Base-by-base conservation (phyloP, 352 stramenopile species). In the Phytopythium chamaehyphon region DNA sequence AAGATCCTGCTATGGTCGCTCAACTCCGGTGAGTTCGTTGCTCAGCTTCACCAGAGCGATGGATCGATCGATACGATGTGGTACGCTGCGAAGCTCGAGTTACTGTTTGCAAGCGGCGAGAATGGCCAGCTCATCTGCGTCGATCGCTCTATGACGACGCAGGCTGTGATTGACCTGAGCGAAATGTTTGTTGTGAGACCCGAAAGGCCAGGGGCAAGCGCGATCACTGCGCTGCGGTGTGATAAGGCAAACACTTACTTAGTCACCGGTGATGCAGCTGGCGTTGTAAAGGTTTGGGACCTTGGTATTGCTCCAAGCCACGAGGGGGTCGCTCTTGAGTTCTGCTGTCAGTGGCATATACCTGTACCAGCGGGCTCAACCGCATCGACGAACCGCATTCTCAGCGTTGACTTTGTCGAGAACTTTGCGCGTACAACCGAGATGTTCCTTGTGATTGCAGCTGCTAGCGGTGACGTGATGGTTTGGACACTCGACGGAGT, bases 1-100 rank as follows among this genome's bases (percentile, higher is more conserved):
- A 53, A 83, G 24, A 84, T 91, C 28, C 26, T 91, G 51, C 51
- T 91, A 12, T 91, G 81, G 81, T 88, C 78, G 23, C 66, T 91
- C 54, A 91, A 91, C 54, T 89, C 81, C 7, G 76, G 81, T 18
- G 78, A 91, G 33, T 65, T 84, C 23, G 67, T 91, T 6, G 62
- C 73, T 3, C 71, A 78, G 16, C 57, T 87, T 7, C 73, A 89
- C 51, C 75, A 89, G 42, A 84, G 72, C 40, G 33, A 55, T 1
- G 77, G 77, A 0, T 75, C 76, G 0, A 91, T 91, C 46, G 80
- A 91, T 28, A 52, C 73, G 1, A 82, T 91, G 59, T 73, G 59
- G 37, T 91, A 89, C 51, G 78, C 75, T 0, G 62, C 78, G 24
- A 88, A 87, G 52, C 64, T 91, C 36, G 77, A 91, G 43, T 55